phyloP scores from a whole-genome alignment of 2,329 filamentous ascomycete species.

The Colletotrichum brevisporum region DNA sequence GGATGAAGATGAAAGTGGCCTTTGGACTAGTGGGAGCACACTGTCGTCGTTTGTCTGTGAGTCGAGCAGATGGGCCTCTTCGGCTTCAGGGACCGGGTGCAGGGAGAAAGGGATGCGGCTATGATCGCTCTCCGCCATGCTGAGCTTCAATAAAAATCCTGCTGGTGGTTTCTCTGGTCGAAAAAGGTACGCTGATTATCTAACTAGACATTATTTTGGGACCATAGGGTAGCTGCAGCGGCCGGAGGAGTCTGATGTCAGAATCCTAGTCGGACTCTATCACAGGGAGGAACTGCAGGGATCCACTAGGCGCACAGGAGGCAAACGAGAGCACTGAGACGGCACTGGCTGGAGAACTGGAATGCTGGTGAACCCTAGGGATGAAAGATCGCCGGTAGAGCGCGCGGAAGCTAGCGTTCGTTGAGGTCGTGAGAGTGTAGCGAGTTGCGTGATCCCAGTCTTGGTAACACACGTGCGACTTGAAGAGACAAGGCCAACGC shows the following conservation, averaged over 20 bases:
- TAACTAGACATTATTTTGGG: slow-evolving; percentile 19
- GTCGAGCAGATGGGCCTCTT: slow-evolving; percentile 18
- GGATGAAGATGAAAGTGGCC: slow-evolving; percentile 26
- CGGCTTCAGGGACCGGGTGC: slow-evolving; percentile 26
- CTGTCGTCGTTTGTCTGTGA: slow-evolving; percentile 12
- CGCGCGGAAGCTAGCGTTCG: slow-evolving; percentile 9
- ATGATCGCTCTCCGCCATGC: slow-evolving; percentile 14
- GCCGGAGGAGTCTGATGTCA: slow-evolving; percentile 3
- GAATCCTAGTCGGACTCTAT: slow-evolving; percentile 7
- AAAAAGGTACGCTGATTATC: slow-evolving; percentile 23
- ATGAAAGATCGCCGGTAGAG: slow-evolving; percentile 18
- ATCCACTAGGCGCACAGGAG: slow-evolving; percentile 1
- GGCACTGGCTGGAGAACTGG: slow-evolving; percentile 2
- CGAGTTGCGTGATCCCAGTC: slow-evolving; percentile 9
- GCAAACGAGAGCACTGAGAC: slow-evolving; percentile 2
- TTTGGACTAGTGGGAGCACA: background rate
- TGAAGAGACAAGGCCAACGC: slow-evolving; percentile 16
- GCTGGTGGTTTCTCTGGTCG: slow-evolving; percentile 3
- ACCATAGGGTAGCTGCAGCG: slow-evolving; percentile 21
- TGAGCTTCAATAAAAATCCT: slow-evolving; percentile 2
- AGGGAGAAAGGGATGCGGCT: slow-evolving; percentile 19
- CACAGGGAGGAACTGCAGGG: background rate
- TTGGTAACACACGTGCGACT: slow-evolving; percentile 17
- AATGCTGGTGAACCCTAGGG: slow-evolving; percentile 22
- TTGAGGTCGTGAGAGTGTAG: slow-evolving; percentile 14